Evolutionary conservation across 345 rosid genomes (phyloP).

Genomic region (Aurinia saxatilis): DNA sequence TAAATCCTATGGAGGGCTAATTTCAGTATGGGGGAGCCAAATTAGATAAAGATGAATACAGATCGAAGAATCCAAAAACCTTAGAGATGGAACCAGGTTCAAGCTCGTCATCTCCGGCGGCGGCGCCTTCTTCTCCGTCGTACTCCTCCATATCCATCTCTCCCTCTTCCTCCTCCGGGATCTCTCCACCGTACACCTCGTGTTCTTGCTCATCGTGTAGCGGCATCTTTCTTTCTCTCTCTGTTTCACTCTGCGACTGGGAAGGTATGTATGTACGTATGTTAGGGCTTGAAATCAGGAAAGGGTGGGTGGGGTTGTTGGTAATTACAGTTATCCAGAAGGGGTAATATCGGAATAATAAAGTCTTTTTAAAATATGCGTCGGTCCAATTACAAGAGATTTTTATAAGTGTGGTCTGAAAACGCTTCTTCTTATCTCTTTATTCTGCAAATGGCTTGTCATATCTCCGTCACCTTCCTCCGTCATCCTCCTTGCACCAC

Average conservation of each 20-base stretch:
- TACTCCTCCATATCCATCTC: slow-evolving; percentile 54
- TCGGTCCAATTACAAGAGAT: no score
- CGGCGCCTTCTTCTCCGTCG: slow-evolving; percentile 42
- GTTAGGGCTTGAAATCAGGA: slow-evolving; percentile 21
- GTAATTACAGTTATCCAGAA: neutral
- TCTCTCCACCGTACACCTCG: slow-evolving; percentile 83
- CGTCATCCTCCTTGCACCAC: no score
- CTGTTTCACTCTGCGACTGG: neutral
- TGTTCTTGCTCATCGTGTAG: slow-evolving; percentile 69
- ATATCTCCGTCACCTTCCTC: no score
- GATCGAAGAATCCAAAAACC: slow-evolving; percentile 32
- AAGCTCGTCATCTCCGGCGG: slow-evolving; percentile 33
- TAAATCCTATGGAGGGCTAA: slow-evolving; percentile 52
- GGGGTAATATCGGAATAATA: neutral
- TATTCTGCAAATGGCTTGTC: no score
- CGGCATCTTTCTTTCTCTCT: slow-evolving; percentile 31
- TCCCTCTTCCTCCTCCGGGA: slow-evolving; percentile 76
- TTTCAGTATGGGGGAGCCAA: no score
- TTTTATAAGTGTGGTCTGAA: no score
- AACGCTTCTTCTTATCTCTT: no score
- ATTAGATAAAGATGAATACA: no score
- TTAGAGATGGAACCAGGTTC: slow-evolving; percentile 55
- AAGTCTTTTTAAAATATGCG: no score
- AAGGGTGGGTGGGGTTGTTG: slow-evolving; percentile 9
- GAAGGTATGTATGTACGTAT: slow-evolving; percentile 19